A percentile compares a stretch with the other conserved stretches of the same genome.
Evolutionary conservation across 768 basidiomycete species (phyloP).

Genomic region (Sporobolomyces pararoseus): DNA sequence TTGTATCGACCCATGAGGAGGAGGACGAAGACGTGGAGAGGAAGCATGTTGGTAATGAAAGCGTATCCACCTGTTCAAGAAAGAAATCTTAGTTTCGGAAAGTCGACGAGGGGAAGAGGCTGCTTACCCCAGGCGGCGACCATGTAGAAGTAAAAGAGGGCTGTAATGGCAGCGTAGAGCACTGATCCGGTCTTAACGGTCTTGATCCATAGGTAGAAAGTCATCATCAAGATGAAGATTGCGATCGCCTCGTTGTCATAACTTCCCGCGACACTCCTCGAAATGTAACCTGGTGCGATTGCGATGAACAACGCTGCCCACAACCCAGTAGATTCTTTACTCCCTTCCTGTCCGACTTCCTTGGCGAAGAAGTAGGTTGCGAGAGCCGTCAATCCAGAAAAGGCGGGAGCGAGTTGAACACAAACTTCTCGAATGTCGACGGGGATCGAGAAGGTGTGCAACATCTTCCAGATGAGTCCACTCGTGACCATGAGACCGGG

Average conservation of each 20-base stretch:
- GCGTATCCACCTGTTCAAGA: conserved; percentile 75
- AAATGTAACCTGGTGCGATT: conserved; percentile 94
- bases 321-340: conserved; percentile 85
- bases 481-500: conserved; percentile 98
- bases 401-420: conserved; percentile 92
- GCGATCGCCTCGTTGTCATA: conserved; percentile 99
- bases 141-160: conserved; percentile 99
- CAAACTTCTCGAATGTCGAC: conserved; percentile 97
- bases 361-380: conserved; percentile 64
- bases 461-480: conserved; percentile 89
- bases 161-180: conserved; percentile 81
- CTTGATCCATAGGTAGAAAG: conserved; percentile 95
- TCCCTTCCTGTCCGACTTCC: conserved; percentile 60
- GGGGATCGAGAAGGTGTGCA: conserved; percentile 82
- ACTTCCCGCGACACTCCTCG: conserved; percentile 95
- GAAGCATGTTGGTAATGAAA: conserved; percentile 99
- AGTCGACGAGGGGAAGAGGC: conserved; percentile 18
- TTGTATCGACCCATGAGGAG: conserved; percentile 95
- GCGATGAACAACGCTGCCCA: conserved; percentile 97
- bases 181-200: conserved; percentile 91
- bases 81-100: not conserved
- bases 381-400: conserved; percentile 88
- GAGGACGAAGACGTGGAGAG: conserved; percentile 87
- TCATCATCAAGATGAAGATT: conserved; percentile 99
- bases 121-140: conserved; percentile 95